Evolutionary conservation across 2,329 filamentous ascomycete genomes (phyloP), one percentile per base, ranked within the genome.

Genomic region (Aspergillus terreus): DNA sequence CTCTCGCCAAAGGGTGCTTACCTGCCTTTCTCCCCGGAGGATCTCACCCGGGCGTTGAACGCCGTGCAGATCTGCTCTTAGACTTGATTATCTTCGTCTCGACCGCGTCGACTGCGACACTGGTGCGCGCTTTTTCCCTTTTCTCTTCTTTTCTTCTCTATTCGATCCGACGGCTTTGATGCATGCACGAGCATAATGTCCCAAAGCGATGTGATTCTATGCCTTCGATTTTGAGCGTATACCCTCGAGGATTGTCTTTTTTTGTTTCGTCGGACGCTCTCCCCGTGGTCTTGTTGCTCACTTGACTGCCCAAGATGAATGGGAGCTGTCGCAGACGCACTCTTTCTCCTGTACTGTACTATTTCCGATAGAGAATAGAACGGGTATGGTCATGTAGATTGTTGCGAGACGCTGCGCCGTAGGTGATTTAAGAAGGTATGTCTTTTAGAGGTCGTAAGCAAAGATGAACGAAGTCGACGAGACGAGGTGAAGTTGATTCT

Each of bases 31-130:
- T 52, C 63, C 14, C 66, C 70, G 7, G 65, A 71, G 6, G 66
- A 71, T 55, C 59, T 72, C 57, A 57, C 63, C 25, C 64, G 66
- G 49, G 70, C 70, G 53, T 64, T 72, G 64, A 64, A 62, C 58
- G 66, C 68, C 47, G 63, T 71, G 46, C 65, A 66, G 53, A 61
- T 71, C 49, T 68, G 62, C 58, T 48, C 46, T 7, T 58, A 59
- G 44, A 19, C 48, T 41, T 11, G 11, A 48, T 11, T 30, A 21
- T 35, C 42, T 23, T n/a, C 53, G 47, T 57, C 48, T 50, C 41
- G 49, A 47, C 48, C 48, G 51, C 23, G 32, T 47, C 36, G 44
- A 46, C 21, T 35, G 47, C 49, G 41, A 50, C 54, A 44, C 41
- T 43, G 46, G 46, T 49, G 46, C 48, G 38, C 46, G 45, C 43